Evolutionary conservation across 164 flowering plant genomes (phyloP).

Genomic region (Malania oleifera): DNA sequence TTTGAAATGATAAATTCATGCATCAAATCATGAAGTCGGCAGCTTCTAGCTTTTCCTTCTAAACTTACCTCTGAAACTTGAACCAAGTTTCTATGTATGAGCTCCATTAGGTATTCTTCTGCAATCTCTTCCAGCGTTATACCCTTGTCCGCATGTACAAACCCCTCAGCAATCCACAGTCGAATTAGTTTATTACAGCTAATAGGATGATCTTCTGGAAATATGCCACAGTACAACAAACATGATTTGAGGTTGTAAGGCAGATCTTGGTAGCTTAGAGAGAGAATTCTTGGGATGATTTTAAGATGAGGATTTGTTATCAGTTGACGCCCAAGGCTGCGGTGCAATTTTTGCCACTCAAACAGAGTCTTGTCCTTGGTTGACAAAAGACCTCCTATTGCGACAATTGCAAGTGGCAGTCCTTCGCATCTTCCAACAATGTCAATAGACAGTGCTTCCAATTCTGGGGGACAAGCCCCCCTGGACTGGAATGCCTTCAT

Average conservation of each 20-base stretch:
- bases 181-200: slow-evolving; percentile 13
- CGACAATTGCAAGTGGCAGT: slow-evolving; percentile 25
- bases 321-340: slow-evolving; percentile 9
- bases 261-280: slow-evolving; percentile 15
- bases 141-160: slow-evolving; percentile 5
- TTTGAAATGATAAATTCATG: slow-evolving; percentile 10
- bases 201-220: slow-evolving; percentile 22
- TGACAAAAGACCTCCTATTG: slow-evolving; percentile 17
- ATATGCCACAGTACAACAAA: slow-evolving; percentile 20
- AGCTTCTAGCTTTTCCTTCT: slow-evolving; percentile 7
- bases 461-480: slow-evolving; percentile 13
- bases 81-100: slow-evolving; percentile 12
- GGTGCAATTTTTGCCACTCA: slow-evolving; percentile 16
- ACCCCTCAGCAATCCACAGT: slow-evolving; percentile 27
- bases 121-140: slow-evolving; percentile 16
- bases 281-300: slow-evolving; percentile 3
- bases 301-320: background rate
- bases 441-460: slow-evolving; percentile 1
- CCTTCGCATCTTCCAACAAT: slow-evolving; percentile 23
- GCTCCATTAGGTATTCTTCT: slow-evolving; percentile 13
- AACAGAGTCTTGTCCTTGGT: background rate
- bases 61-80: background rate
- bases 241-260: slow-evolving; percentile 20
- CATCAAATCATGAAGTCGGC: slow-evolving; percentile 13
- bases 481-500: slow-evolving; percentile 7